These are phyloP conservation scores for Zhuliangozyma blackwelliae DNA, from an alignment of 1,139 yeast genomes.

Conservation along the genomic window DNA sequence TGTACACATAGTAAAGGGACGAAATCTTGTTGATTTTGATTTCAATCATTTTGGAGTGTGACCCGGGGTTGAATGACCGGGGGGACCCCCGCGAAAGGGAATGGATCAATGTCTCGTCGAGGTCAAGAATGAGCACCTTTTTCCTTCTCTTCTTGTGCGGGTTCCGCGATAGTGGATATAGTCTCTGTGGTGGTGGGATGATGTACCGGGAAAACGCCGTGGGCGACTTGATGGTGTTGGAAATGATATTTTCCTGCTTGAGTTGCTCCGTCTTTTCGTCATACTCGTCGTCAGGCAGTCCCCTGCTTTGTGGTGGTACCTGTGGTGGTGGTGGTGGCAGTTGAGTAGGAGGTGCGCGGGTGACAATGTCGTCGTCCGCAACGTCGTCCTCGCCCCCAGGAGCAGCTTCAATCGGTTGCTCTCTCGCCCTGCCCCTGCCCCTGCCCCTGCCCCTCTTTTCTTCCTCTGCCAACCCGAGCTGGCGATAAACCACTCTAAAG, in stretches of 20 bases:
- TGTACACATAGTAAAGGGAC: conserved; percentile 83
- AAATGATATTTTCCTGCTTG: conserved; percentile 34
- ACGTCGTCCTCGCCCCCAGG: background rate
- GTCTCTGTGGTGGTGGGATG: conserved; percentile 46
- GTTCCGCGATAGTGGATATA: conserved; percentile 41
- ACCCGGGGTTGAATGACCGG: conserved; percentile 43
- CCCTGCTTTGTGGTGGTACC: conserved; percentile 1
- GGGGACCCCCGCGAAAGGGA: conserved; percentile 68
- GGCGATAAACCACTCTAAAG: conserved; percentile 9
- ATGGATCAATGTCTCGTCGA: conserved; percentile 92
- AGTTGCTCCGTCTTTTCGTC: conserved; percentile 42
- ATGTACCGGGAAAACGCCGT: conserved; percentile 46
- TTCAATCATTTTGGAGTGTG: conserved; percentile 75
- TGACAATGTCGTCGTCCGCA: conserved; percentile 8
- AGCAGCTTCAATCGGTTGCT: too few species aligned
- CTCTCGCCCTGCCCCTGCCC: background rate
- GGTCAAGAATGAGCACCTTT: conserved; percentile 78
- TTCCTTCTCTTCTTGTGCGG: conserved; percentile 34
- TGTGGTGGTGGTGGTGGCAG: background rate
- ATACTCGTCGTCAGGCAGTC: conserved; percentile 3
- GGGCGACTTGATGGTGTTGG: conserved; percentile 56
- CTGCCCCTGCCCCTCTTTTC: background rate
- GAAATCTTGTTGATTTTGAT: conserved; percentile 68
- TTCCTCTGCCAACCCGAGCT: conserved; percentile 6
- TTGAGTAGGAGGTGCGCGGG: conserved; percentile 3